Base-by-base conservation (phyloP, 73 alveolate species). In the Paraurostyla sp. region DNA sequence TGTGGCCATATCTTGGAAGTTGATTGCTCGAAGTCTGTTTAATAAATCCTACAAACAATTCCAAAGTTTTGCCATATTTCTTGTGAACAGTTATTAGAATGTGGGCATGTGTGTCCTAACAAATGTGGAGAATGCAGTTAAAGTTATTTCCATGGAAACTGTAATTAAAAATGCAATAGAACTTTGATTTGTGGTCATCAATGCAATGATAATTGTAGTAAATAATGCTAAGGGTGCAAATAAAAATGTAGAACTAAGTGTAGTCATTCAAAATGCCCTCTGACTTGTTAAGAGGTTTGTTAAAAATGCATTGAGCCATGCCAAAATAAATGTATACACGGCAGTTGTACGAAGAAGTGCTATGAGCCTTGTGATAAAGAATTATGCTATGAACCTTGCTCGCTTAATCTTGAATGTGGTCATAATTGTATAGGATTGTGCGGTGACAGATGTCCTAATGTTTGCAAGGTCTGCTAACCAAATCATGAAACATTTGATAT, bases 361-460 rank as follows among this genome's bases (percentile, higher is more conserved):
- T 68, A 75, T 23, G 89, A 92, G 80, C 91, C 84, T 65, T 95
- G 98, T 62, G 58, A 48, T 81, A 91, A 69, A 57, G 84, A 88
- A 59, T 88, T 92, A 25, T 95, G 98, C 75, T 59, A 85, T 68
- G 58, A 85, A 63, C 50, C 88, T 45, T 95, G 98, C 35, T 15
- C 56, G 3, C 15, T 48, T 51, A 71, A 0, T 16, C 68, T 95
- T 69, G 80, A 93, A 90, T 95, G 98, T 60, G 92, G 91, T 6
- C 97, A 93, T 81, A 85, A 75, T 54, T 95, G 98, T 58, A 78
- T 92, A 54, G 98, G 98, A 23, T 41, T 95, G 36, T 95, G 98
- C 81, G 98, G 98, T 6, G 98, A 95, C 29, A 90, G 76, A 68
- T 95, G 98, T 40, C 98, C 98, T 30, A 93, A 92, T 81, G 88